A percentile compares a stretch with the other conserved stretches of the same genome.
Evolutionary conservation across 768 basidiomycete species (phyloP).

Genomic region (Suillus subaureus): DNA sequence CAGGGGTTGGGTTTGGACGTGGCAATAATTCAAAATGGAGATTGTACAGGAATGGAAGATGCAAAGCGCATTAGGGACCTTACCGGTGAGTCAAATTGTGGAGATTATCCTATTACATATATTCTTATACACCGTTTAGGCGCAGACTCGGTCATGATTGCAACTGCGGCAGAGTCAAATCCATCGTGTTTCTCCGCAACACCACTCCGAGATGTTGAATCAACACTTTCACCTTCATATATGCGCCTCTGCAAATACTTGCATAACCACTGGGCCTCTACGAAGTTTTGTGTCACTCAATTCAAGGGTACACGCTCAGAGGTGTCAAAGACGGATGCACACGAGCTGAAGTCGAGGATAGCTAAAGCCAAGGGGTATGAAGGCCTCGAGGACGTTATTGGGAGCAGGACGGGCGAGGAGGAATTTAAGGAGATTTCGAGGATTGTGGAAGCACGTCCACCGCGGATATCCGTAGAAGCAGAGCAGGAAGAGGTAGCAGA

Average conservation of each 20-base stretch:
- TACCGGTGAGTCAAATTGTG: constrained; percentile 57
- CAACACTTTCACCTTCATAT: constrained; percentile 70
- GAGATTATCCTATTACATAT: not conserved
- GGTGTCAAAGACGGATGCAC: constrained; percentile 61
- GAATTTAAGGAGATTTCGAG: constrained; percentile 59
- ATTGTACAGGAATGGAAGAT: constrained; percentile 80
- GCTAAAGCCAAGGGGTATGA: constrained; percentile 64
- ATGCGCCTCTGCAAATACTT: constrained; percentile 75
- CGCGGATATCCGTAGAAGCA: constrained; percentile 10
- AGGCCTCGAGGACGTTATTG: constrained; percentile 52
- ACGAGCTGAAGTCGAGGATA: constrained; percentile 53
- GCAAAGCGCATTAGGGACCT: constrained; percentile 70
- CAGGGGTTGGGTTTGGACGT: constrained; percentile 70
- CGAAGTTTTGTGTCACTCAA: constrained; percentile 85
- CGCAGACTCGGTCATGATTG: constrained; percentile 94
- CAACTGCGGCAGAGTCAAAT: constrained; percentile 92
- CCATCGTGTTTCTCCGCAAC: constrained; percentile 80
- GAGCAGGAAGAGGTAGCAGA: constrained; percentile 27
- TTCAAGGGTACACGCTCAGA: constrained; percentile 69
- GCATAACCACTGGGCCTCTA: constrained; percentile 78
- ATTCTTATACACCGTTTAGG: constrained; percentile 39
- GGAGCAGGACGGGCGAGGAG: constrained; percentile 58
- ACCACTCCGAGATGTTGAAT: constrained; percentile 70
- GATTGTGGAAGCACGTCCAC: constrained; percentile 40
- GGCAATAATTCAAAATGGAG: constrained; percentile 94